Percentiles rank a stretch among this genome's conserved stretches.
Evolutionary conservation across 495 filamentous ascomycete species (phyloP).

Genomic region (Penicillium nucicola): DNA sequence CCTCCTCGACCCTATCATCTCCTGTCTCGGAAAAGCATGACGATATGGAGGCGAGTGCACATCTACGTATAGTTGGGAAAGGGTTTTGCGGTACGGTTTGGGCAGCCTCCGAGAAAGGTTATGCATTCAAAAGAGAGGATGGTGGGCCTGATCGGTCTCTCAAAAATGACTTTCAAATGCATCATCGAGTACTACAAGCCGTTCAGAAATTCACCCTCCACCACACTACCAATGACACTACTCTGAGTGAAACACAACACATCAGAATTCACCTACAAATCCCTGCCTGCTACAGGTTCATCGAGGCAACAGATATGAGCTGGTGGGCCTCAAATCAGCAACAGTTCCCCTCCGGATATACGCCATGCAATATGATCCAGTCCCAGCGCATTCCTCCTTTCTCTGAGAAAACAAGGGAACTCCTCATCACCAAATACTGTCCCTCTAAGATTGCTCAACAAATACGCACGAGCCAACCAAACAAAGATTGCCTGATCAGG

Average conservation of each 20-base stretch:
- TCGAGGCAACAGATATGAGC: slow-evolving; percentile 14
- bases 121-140: slow-evolving; percentile 36
- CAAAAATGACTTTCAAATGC: slow-evolving; percentile 34
- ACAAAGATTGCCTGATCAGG: slow-evolving; percentile 44
- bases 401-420: slow-evolving; percentile 14
- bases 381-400: slow-evolving; percentile 42
- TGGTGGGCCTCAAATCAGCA: slow-evolving; percentile 32
- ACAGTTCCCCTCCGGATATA: slow-evolving; percentile 25
- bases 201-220: not conserved
- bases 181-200: slow-evolving; percentile 15
- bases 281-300: slow-evolving; percentile 19
- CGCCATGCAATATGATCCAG: slow-evolving; percentile 36
- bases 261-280: slow-evolving; percentile 11
- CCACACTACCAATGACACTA: too few species aligned
- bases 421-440: slow-evolving; percentile 34
- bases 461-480: slow-evolving; percentile 26
- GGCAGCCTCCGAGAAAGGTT: slow-evolving; percentile 11
- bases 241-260: not conserved
- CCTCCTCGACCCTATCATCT: too few species aligned
- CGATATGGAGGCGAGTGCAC: too few species aligned
- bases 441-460: slow-evolving; percentile 9
- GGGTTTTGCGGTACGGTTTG: slow-evolving; percentile 32
- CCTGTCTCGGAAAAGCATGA: too few species aligned
- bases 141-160: slow-evolving; percentile 31
- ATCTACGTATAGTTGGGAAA: slow-evolving; percentile 13